Conservation (phyloP, 495 filamentous ascomycete species). For the Lophium mytilinum region DNA sequence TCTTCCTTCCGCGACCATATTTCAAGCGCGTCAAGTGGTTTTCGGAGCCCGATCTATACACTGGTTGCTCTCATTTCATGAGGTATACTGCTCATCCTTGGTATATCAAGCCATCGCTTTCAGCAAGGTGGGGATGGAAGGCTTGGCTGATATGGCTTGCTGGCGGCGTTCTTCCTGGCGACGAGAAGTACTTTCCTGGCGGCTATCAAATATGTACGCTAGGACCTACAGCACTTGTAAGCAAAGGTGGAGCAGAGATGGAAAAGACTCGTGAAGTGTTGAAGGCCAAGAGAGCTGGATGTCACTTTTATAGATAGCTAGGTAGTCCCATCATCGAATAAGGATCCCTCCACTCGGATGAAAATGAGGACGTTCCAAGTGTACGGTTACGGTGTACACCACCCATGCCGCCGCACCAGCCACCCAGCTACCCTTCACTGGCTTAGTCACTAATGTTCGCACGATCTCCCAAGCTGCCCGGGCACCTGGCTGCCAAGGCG, state of each 20-base stretch:
- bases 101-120: constrained; percentile 54
- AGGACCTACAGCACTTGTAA: constrained; percentile 49
- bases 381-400: no score
- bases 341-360: no score
- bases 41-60: constrained; percentile 35
- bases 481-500: no score
- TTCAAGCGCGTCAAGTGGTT: constrained; percentile 38
- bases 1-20: constrained; percentile 46
- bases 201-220: constrained; percentile 52
- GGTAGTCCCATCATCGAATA: no score
- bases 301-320: no score
- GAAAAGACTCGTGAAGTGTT: no score
- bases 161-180: constrained; percentile 53
- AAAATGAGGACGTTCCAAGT: no score
- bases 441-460: no score
- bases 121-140: constrained; percentile 50
- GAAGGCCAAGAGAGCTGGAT: no score
- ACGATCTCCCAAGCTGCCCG: no score
- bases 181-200: constrained; percentile 47
- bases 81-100: neutral
- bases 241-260: constrained; percentile 37
- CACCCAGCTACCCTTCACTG: no score
- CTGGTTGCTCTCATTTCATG: constrained; percentile 30
- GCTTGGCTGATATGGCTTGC: constrained; percentile 47
- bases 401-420: no score